Evolutionary conservation across 108 stramenopile genomes (phyloP), one percentile per base, ranked within the genome.

Genomic region (Cyclotella sp.): DNA sequence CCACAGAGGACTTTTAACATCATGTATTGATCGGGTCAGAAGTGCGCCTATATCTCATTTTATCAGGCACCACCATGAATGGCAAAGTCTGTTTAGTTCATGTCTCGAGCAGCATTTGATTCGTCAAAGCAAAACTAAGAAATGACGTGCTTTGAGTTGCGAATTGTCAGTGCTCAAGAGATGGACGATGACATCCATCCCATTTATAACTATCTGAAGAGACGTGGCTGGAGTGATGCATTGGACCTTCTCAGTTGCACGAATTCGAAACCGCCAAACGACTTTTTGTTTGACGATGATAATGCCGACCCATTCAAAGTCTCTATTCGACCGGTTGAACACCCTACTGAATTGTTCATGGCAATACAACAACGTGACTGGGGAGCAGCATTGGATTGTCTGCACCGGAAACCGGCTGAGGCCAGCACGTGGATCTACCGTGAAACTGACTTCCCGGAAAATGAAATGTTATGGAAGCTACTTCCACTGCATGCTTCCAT

Each of bases 401-500:
- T 72, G 0, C 29, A 62, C 47, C 18, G 24, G 45, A 45, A 62
- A 14, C 71, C 71, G 7, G 4, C 14, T 22, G 71, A 72, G 57
- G 60, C 71, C 9, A 72, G 30, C 43, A 55, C 55, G 8, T 62
- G 60, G 71, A 49, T 72, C n/a, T 61, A 26, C 14, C 59, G 43
- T 21, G 60, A 72, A 49, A 53, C 47, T 18, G 60, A 61, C 34
- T 61, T 61, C 12, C 64, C 64, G 5, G 44, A 45, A 24, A 68
- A 34, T 29, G 28, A 47, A 30, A 34, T 55, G 69, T 11, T 52
- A 7, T 66, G 46, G 65, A 47, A 39, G 6, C 68, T 57, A 34
- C 46, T 72, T 49, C 71, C 71, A 4, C 71, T 72, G 0, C 71
- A 72, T 49, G 71, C 71, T 12, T 45, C 71, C 3, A 72, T 72